Percentiles rank a stretch among this genome's conserved stretches.
phyloP scores from a whole-genome alignment of 129 eudicot species.

The Centaurea solstitialis region DNA sequence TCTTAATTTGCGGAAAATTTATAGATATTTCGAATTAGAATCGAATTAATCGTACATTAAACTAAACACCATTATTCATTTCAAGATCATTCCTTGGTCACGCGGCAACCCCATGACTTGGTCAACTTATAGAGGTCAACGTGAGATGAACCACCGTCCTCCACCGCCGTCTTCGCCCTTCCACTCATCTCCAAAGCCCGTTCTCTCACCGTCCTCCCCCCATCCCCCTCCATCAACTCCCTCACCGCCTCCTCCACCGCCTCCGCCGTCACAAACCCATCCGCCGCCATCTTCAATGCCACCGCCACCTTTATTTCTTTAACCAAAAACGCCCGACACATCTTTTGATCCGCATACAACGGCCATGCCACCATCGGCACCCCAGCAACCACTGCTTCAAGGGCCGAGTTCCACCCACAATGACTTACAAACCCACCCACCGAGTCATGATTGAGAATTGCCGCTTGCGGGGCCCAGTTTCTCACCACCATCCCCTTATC shows the following conservation, averaged over 20 bases:
- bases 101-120: too few relatives aligned
- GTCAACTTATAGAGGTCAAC: too few relatives aligned
- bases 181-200: conserved; percentile 34
- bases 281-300: conserved; percentile 18
- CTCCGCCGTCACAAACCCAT: conserved; percentile 42
- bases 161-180: conserved; percentile 39
- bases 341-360: conserved; percentile 45
- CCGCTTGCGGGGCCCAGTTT: conserved; percentile 49
- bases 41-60: too few relatives aligned
- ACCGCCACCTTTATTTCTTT: conserved; percentile 41
- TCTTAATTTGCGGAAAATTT: too few relatives aligned
- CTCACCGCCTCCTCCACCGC: conserved; percentile 45
- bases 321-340: conserved; percentile 35
- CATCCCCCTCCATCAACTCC: conserved; percentile 51
- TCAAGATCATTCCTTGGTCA: too few relatives aligned
- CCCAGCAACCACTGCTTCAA: conserved; percentile 43
- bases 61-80: too few relatives aligned
- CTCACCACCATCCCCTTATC: conserved; percentile 41
- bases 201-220: conserved; percentile 38
- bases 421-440: conserved; percentile 45
- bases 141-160: conserved; percentile 41
- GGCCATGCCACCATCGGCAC: conserved; percentile 56
- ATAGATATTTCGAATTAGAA: too few relatives aligned
- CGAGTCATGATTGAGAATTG: conserved; percentile 31
- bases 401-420: conserved; percentile 39